These are phyloP conservation scores for Yarrowia galli DNA, from an alignment of 1,139 yeast genomes.

Conservation along the genomic window DNA sequence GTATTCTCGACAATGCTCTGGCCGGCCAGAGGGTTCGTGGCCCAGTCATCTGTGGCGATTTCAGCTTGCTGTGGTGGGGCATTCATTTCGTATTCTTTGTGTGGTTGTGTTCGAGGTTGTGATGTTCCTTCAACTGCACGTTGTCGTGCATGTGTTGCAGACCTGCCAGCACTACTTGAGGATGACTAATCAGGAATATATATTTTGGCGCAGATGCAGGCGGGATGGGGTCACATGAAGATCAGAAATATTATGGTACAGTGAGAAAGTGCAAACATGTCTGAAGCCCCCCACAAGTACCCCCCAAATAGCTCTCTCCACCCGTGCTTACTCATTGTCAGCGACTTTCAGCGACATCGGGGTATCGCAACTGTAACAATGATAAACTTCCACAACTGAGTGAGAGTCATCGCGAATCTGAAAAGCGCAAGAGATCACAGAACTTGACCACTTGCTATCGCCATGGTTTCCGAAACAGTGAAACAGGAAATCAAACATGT, in stretches of 20 bases:
- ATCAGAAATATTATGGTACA: neutral
- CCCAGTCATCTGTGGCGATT: constrained; percentile 17
- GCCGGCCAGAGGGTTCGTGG: constrained; percentile 29
- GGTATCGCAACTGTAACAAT: constrained; percentile 31
- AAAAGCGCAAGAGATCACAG: neutral
- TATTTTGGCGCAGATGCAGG: neutral
- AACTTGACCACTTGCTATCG: neutral
- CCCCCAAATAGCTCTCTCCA: neutral
- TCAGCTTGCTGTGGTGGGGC: constrained; percentile 31
- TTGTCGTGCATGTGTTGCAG: constrained; percentile 18
- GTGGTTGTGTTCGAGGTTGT: neutral
- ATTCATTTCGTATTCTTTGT: neutral
- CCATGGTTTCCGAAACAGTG: constrained; percentile 28
- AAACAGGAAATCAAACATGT: constrained; percentile 23
- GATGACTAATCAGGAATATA: constrained; percentile 6
- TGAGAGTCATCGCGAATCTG: constrained; percentile 25
- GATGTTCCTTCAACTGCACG: neutral
- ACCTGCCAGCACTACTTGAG: neutral
- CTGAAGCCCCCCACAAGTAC: no score
- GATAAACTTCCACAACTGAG: constrained; percentile 4
- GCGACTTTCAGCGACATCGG: constrained; percentile 33
- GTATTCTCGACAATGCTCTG: constrained; percentile 16
- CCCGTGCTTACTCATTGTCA: neutral
- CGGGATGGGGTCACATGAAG: neutral
- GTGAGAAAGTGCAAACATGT: neutral